phyloP scores from a whole-genome alignment of 768 basidiomycete species.

The Mycena alexandri region DNA sequence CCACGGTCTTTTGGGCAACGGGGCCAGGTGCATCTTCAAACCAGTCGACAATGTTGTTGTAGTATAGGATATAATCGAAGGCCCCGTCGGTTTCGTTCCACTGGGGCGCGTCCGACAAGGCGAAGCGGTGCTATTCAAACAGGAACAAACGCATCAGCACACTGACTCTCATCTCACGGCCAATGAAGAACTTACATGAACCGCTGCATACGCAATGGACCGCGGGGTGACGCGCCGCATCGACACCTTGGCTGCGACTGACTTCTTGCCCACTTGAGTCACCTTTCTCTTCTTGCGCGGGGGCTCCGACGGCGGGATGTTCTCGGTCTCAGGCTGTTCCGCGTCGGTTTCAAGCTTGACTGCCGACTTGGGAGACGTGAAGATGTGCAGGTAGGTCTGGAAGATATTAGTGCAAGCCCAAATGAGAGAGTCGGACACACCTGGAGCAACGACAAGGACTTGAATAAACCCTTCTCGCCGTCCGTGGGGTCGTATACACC shows the following conservation, averaged over 20 bases:
- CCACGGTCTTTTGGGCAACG: conserved; percentile 1
- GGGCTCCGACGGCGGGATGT: conserved; percentile 5
- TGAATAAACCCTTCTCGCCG: conserved; percentile 40
- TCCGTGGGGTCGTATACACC: conserved; percentile 20
- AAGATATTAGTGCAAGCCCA: background rate
- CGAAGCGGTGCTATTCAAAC: conserved; percentile 39
- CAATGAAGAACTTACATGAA: conserved; percentile 41
- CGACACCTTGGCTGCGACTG: conserved; percentile 25
- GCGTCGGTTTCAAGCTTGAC: background rate
- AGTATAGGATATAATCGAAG: conserved; percentile 37
- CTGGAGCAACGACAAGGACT: conserved; percentile 39
- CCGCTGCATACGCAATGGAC: conserved; percentile 48
- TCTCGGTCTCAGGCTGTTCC: conserved; percentile 9
- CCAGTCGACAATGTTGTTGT: conserved; percentile 40
- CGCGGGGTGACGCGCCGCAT: conserved; percentile 41
- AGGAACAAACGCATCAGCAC: background rate
- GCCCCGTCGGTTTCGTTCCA: conserved; percentile 38
- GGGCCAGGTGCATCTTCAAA: conserved; percentile 33
- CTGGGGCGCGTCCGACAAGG: conserved; percentile 29
- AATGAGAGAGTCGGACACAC: conserved; percentile 31
- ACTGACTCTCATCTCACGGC: conserved; percentile 32
- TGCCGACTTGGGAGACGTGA: conserved; percentile 15
- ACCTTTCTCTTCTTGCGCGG: conserved; percentile 8
- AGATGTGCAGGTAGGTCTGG: conserved; percentile 28
- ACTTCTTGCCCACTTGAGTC: conserved; percentile 1